Evolutionary conservation across 2,329 filamentous ascomycete species (phyloP), one percentile per base, ranked within the genome.

Genomic region (Fusarium mexicanum): DNA sequence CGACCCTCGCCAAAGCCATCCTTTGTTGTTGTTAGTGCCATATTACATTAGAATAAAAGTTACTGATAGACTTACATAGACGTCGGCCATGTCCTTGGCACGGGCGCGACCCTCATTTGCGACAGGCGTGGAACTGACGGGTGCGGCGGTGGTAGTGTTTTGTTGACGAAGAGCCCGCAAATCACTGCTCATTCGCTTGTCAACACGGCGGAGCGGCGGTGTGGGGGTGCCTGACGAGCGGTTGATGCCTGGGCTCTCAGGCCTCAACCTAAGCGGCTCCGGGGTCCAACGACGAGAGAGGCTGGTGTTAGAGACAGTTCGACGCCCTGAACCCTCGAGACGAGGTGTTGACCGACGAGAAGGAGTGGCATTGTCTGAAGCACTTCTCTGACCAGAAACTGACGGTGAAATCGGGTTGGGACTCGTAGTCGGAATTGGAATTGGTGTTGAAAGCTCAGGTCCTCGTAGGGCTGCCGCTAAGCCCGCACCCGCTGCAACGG

Each of bases 1-100:
- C 90, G 94, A 84, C 93, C 94, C 85, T 97, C 94, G 85, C 96
- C 96, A 87, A 91, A 95, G 85, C 94, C 96, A 90, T 98, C 95
- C 95, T 98, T 86, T 62, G 37, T 26, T 60, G 26, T 40, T 44
- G 75, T 80, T 59, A 81, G 77, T 33, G 54, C 17, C 54, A 51
- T 54, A 35, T 35, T 50, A 41, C 48, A 44, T n/a, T 47, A 29
- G 59, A 63, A 72, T 69, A 47, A 58, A 66, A 69, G 69, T 61
- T 72, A 68, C 73, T 71, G 66, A 76, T 77, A 43, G 61, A 93
- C 94, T 92, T 90, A 98, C 95, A 86, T 93, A 98, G 86, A 97
- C 92, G 88, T 98, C 94, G 83, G 94, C 89, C 94, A 98, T 98
- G 85, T 92, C 93, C 87, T 91, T 92, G 81, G 92, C 86, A 83